Evolutionary conservation across 2,329 filamentous ascomycete species (phyloP).

Genomic region (Coleophoma eucalyptorum): DNA sequence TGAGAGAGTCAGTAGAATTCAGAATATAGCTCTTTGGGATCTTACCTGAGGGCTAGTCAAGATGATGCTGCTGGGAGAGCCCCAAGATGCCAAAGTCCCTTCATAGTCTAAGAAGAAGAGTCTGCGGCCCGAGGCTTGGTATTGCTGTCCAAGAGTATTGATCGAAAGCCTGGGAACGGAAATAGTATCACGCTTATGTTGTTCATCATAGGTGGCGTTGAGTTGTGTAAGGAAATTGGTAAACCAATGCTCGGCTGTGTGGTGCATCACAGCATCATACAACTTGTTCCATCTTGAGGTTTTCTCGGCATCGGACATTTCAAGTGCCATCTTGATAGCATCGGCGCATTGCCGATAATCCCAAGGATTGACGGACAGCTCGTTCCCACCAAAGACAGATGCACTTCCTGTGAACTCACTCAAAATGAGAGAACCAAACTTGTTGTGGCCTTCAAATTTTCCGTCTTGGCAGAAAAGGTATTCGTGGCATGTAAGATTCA

Average conservation of each 20-base stretch:
- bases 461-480: conserved; percentile 93
- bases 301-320: conserved; percentile 76
- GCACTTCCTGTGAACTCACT: conserved; percentile 95
- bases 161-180: conserved; percentile 82
- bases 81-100: conserved; percentile 85
- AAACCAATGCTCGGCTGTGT: conserved; percentile 86
- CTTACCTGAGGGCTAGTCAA: conserved; percentile 70
- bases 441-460: conserved; percentile 62
- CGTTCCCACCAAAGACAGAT: conserved; percentile 75
- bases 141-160: conserved; percentile 58
- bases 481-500: conserved; percentile 95
- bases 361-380: conserved; percentile 91
- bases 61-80: conserved; percentile 79
- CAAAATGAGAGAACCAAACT: conserved; percentile 83
- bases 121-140: conserved; percentile 61
- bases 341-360: conserved; percentile 86
- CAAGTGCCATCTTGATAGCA: conserved; percentile 77
- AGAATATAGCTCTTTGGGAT: background rate
- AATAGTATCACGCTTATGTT: conserved; percentile 78
- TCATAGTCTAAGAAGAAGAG: conserved; percentile 94
- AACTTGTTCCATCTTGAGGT: conserved; percentile 70
- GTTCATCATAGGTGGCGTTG: conserved; percentile 74
- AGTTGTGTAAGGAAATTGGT: conserved; percentile 69
- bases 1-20: conserved; percentile 31
- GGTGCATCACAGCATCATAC: conserved; percentile 68